These are phyloP conservation scores for Berberis vulgaris DNA, from an alignment of 164 flowering plant genomes.

Conservation along the genomic window DNA sequence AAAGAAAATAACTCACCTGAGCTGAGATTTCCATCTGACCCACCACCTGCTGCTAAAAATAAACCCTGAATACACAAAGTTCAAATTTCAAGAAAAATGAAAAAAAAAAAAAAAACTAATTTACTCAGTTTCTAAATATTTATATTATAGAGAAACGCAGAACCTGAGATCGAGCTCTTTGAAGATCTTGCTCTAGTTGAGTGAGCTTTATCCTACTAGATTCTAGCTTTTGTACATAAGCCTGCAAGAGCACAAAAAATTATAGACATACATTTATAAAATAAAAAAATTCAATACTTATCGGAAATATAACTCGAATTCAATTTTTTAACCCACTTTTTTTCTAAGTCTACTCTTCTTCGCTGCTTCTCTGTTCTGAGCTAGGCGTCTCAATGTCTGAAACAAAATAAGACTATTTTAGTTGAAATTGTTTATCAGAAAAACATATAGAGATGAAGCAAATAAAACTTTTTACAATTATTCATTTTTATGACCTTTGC, in stretches of 20 bases:
- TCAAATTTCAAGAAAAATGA: neutral
- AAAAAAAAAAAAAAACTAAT: neutral
- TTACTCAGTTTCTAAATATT: neutral
- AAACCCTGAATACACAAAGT: constrained; percentile 37
- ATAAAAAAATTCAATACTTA: neutral
- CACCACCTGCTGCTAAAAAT: constrained; percentile 57
- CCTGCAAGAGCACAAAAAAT: constrained; percentile 30
- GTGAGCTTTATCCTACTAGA: constrained; percentile 80
- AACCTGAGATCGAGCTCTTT: constrained; percentile 89
- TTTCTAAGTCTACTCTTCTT: constrained; percentile 88
- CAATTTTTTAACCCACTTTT: constrained; percentile 40
- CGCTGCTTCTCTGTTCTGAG: constrained; percentile 99
- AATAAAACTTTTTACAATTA: neutral
- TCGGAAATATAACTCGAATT: too few species aligned
- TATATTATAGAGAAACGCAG: neutral
- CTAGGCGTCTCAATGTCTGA: constrained; percentile 90
- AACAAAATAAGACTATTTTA: neutral
- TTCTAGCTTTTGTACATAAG: constrained; percentile 96
- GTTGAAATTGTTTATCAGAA: neutral
- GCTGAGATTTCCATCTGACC: constrained; percentile 51
- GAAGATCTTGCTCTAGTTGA: constrained; percentile 94
- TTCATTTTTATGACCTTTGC: constrained; percentile 50
- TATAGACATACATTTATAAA: neutral
- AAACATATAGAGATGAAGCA: neutral
- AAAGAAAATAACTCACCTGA: constrained; percentile 36